These are phyloP conservation scores for Parietichytrium sp. DNA, from an alignment of 108 stramenopile species.

Conservation along the genomic window DNA sequence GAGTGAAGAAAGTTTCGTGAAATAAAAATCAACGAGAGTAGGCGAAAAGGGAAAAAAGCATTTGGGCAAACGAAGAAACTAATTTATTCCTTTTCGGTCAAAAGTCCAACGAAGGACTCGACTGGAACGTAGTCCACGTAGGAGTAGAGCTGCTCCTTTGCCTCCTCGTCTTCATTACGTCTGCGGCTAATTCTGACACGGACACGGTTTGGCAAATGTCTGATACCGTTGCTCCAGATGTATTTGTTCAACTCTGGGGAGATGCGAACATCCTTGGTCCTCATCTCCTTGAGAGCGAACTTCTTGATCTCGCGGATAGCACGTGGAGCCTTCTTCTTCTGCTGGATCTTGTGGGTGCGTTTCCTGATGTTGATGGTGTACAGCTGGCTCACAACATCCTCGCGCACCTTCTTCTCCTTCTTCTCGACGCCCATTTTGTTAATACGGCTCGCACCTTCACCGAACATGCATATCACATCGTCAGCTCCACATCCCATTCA, in stretches of 20 bases:
- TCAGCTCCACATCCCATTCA: no score
- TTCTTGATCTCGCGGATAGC: slow-evolving; percentile 92
- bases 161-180: slow-evolving; percentile 98
- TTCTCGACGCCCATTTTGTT: no score
- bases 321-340: slow-evolving; percentile 95
- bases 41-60: no score
- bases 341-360: slow-evolving; percentile 77
- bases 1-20: no score
- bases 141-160: slow-evolving; percentile 95
- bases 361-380: slow-evolving; percentile 99
- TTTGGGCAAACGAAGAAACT: no score
- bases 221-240: slow-evolving; percentile 87
- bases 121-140: slow-evolving; percentile 89
- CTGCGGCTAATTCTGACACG: slow-evolving; percentile 92
- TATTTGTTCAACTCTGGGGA: slow-evolving; percentile 80
- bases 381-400: no score
- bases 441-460: no score
- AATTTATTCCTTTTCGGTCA: slow-evolving; percentile 80
- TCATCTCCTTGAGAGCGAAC: slow-evolving; percentile 91
- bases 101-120: slow-evolving; percentile 86
- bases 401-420: no score
- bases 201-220: slow-evolving; percentile 91
- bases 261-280: slow-evolving; percentile 88
- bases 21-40: no score
- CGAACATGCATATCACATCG: no score